Evolutionary conservation across 305 asterid species (phyloP), one percentile per base, ranked within the genome.

Genomic region (Nicotiana rustica): DNA sequence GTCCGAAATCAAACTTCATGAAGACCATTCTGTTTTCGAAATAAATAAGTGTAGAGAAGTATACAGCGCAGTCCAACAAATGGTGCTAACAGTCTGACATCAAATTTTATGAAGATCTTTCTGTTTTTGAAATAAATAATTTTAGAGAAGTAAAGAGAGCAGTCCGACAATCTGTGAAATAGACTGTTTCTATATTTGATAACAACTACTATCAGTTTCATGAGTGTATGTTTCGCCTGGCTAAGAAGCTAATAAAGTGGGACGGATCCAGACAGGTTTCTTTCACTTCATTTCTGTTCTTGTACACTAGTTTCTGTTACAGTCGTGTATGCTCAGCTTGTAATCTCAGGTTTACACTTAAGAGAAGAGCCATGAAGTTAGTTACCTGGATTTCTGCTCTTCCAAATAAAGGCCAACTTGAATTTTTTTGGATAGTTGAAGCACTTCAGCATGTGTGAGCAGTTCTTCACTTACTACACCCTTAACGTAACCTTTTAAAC

Each of bases 361-460:
- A 21, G 79, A 75, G 47, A 4, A 75, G 79, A 25, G 25, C 64
- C 55, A 0, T 52, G 65, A 49, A 57, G 57, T 33, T 13, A 13
- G 59, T 71, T 88, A 94, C 99, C 98, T 90, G 62, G 87, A 86
- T 83, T 88, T 92, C 70, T 93, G 96, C 38, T 92, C 96, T 82
- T 96, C 96, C 89, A 96, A 79, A 80, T 78, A 79, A 82, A 94
- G 91, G 47, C 98, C 98, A 4, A 84, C 87, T 88, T 93, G 89
- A 35, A 96, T 92, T 81, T 88, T 91, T 73, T 89, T 87, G 0
- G 98, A 96, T 13, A 96, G 92, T 67, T 88, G 97, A 75, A 96
- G 92, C 25, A 96, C 99, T 88, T 94, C 91, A 5, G 89, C 79
- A 81, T 96, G 99, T 47, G 94, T 89, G 86, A 96, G 98, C 86